Evolutionary conservation across 345 rosid genomes (phyloP), one percentile per base, ranked within the genome.

Genomic region (Rhodamnia argentea): DNA sequence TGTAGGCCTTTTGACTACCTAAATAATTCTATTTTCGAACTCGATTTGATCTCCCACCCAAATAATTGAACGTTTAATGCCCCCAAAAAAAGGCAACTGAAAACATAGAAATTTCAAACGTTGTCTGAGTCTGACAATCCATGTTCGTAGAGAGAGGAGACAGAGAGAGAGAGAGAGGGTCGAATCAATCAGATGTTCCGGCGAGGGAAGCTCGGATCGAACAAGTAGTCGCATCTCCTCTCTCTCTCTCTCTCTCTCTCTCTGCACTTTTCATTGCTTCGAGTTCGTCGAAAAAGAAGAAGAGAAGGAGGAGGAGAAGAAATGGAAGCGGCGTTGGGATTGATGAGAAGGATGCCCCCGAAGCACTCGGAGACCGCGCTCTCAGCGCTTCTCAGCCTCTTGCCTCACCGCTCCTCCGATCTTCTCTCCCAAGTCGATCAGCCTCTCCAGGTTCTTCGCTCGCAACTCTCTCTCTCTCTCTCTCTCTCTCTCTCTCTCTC

Each of bases 371-470:
- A 96, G 83, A 97, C 95, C 6, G 96, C 99, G 27, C 99, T 96
- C 52, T 96, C 99, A 10, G 99, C 99, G 82, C 99, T 96, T 64
- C 93, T 97, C 78, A 92, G 94, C 90, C 99, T 97, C 84, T 52
- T 96, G 83, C 99, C 99, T 75, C 91, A 93, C 64, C 98, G 94
- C 91, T 96, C 99, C 90, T 93, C 99, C 81, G 98, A 97, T 95
- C 98, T 97, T 84, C 98, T 96, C 91, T 93, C 99, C 89, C 99
- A 97, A 93, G 97, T 97, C 87, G 98, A 96, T 86, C 98, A 94
- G 90, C 99, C 99, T 85, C 99, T 97, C 82, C 99, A 96, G 99
- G 99, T 93, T 10, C 27, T 14, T 47, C 51, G 11, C 51, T 47
- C 51, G 51, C 51, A 10, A 14, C 47, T 83, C 58, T 82, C 84